Base-by-base conservation (phyloP, 2,329 filamentous ascomycete species). In the Colletotrichum horii region DNA sequence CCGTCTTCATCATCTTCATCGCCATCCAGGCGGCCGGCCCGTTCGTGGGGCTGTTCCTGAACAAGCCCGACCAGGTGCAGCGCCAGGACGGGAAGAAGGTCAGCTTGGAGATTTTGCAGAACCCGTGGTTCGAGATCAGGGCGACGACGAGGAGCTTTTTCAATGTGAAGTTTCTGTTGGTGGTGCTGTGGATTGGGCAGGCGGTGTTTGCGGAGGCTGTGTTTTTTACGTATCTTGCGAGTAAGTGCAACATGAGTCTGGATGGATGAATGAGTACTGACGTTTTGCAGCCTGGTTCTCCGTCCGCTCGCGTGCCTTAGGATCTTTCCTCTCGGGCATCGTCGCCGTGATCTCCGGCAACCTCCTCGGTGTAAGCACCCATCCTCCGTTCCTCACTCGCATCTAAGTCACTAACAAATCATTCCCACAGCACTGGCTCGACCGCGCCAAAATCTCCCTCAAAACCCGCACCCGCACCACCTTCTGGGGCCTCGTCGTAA, bases 171-270 rank as follows among this genome's bases (percentile, higher is more conserved):
- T 94, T 94, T 74, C 83, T 95, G 2, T 85, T 94, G 1, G 87
- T 94, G 2, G 82, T 95, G 4, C 88, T 93, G 0, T 91, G 94
- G 77, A 95, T 95, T 52, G 92, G 92, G 2, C 92, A 95, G 78
- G 92, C 92, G 0, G 93, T 94, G 0, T 95, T 93, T 80, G 85
- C 92, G 0, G 93, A 95, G 81, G 91, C 94, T 0, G 93, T 95
- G 0, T 94, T 93, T 82, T 94, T 93, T 81, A 95, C 93, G 0
- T 95, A 93, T 74, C 85, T 93, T 9, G 87, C 88, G 11, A 77
- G 87, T 85, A 69, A 78, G 84, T 82, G 38, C 36, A 16, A 1
- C 36, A 8, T 19, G 8, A 19, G 8, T 43, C 3, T 43, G 9
- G 38, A 0, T 43, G 38, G 38, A 1, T 36, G 81, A 81, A 75